Evolutionary conservation across 2,329 filamentous ascomycete genomes (phyloP).

Genomic region (Neonectria coccinea): DNA sequence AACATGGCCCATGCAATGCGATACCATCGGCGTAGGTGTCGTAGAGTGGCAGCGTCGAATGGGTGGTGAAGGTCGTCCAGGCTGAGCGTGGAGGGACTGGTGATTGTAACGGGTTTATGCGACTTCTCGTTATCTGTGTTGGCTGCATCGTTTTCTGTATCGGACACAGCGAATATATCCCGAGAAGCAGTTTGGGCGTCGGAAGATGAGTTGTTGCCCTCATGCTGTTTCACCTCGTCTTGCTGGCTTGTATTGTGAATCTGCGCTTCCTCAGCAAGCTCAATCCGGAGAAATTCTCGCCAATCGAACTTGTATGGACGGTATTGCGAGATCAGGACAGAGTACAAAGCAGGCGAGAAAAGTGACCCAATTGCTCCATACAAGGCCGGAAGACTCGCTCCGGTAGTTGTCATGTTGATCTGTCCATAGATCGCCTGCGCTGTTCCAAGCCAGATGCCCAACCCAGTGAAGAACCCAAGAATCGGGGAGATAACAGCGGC

Average conservation of each 20-base stretch:
- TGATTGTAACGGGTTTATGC: background rate
- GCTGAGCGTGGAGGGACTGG: background rate
- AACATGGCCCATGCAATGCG: slow-evolving; percentile 20
- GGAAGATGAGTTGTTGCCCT: background rate
- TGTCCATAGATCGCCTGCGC: background rate
- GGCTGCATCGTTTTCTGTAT: background rate
- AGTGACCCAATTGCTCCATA: background rate
- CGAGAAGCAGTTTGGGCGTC: background rate
- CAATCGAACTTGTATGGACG: background rate
- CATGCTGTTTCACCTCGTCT: background rate
- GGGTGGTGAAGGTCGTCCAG: slow-evolving; percentile 16
- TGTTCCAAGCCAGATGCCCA: slow-evolving; percentile 6
- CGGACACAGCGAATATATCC: background rate
- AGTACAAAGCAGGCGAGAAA: slow-evolving; percentile 6
- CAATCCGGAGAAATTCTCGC: background rate
- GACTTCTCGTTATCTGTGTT: background rate
- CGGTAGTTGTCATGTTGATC: background rate
- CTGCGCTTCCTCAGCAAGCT: background rate
- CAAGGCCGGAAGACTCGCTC: background rate
- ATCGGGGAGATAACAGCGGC: background rate
- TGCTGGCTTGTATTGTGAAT: background rate
- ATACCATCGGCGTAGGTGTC: slow-evolving; percentile 7
- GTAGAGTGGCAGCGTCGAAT: slow-evolving; percentile 8
- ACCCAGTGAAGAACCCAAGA: background rate
- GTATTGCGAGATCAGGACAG: background rate